Evolutionary conservation across 2,329 filamentous ascomycete species (phyloP).

Genomic region (Xylaria arbuscula): DNA sequence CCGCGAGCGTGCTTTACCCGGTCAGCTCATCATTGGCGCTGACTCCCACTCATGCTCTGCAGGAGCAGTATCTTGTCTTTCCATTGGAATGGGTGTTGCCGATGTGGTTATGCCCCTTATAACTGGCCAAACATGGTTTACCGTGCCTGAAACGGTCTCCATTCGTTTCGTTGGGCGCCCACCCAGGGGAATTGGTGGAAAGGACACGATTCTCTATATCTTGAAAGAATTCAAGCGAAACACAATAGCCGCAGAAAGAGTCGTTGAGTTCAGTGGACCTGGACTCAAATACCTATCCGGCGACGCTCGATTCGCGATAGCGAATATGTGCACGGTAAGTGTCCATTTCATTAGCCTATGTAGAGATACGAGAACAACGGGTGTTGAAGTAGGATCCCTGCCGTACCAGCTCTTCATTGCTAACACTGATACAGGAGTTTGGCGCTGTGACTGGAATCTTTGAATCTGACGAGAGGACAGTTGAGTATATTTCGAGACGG

Average conservation of each 20-base stretch:
- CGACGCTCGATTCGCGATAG: constrained; percentile 60
- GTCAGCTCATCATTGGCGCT: constrained; percentile 56
- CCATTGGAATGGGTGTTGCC: constrained; percentile 59
- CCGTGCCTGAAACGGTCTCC: constrained; percentile 56
- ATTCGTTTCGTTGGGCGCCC: constrained; percentile 55
- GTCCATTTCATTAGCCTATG: neutral
- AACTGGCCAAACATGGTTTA: constrained; percentile 61
- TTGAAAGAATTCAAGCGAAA: constrained; percentile 58
- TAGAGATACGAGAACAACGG: neutral
- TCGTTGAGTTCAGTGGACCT: constrained; percentile 59
- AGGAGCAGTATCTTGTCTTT: constrained; percentile 55
- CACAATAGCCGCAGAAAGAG: constrained; percentile 57
- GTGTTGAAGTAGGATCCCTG: neutral
- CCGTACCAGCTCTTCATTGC: neutral
- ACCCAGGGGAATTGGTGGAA: constrained; percentile 54
- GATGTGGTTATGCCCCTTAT: constrained; percentile 59
- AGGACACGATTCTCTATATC: constrained; percentile 60
- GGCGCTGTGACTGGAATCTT: constrained; percentile 58
- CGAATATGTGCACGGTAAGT: constrained; percentile 57
- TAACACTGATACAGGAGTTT: constrained; percentile 49
- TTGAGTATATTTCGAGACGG: constrained; percentile 51
- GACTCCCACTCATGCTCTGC: constrained; percentile 61
- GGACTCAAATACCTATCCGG: constrained; percentile 53
- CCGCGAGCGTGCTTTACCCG: constrained; percentile 57
- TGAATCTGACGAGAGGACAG: constrained; percentile 53